phyloP scores from a whole-genome alignment of 1,284 basidiomycete genomes.

The Pseudozyma sp. region DNA sequence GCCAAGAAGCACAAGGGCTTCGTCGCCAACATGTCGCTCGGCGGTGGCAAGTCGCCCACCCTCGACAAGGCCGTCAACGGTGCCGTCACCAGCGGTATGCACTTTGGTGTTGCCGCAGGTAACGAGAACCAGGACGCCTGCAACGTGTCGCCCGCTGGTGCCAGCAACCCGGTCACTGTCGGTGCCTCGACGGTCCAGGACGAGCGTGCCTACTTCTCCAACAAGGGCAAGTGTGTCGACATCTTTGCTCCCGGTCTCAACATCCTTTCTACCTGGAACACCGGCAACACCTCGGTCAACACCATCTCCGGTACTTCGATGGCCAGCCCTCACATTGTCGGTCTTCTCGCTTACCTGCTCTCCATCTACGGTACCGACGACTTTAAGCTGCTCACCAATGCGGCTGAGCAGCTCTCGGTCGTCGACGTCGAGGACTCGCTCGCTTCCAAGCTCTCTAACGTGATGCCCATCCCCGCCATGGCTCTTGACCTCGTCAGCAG shows the following conservation, averaged over 20 bases:
- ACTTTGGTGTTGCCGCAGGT: conserved; percentile 84
- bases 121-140: conserved; percentile 80
- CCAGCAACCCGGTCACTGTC: conserved; percentile 80
- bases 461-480: conserved; percentile 55
- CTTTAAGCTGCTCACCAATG: conserved; percentile 39
- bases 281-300: conserved; percentile 73
- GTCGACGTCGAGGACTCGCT: conserved; percentile 49
- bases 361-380: conserved; percentile 72
- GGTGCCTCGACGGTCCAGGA: conserved; percentile 74
- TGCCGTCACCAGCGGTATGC: conserved; percentile 84
- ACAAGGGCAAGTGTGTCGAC: conserved; percentile 77
- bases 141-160: conserved; percentile 80
- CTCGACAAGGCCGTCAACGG: conserved; percentile 87
- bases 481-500: conserved; percentile 59
- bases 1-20: conserved; percentile 86
- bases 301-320: conserved; percentile 78
- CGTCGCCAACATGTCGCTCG: conserved; percentile 97
- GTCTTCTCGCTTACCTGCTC: conserved; percentile 73
- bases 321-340: conserved; percentile 73
- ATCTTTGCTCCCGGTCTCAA: conserved; percentile 85
- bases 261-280: conserved; percentile 73
- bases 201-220: conserved; percentile 84
- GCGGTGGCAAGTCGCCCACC: conserved; percentile 90
- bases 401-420: conserved; percentile 35
- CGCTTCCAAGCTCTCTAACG: conserved; percentile 60